Evolutionary conservation across 2,329 filamentous ascomycete genomes (phyloP), one percentile per base, ranked within the genome.

Genomic region (Fusarium coffeatum): DNA sequence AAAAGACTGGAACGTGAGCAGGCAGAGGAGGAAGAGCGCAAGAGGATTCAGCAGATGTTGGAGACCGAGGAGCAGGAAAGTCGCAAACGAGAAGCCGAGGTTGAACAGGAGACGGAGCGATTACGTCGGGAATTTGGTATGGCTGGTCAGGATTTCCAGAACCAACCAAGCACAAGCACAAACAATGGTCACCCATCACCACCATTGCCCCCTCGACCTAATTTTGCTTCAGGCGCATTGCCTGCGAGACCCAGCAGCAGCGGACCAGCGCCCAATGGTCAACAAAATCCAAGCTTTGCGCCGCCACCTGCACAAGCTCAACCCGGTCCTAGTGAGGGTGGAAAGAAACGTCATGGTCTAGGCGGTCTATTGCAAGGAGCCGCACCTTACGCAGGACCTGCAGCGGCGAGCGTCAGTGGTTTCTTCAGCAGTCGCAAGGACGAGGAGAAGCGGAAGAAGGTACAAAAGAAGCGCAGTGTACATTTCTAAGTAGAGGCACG

Each of bases 61-160:
- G 87, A 90, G 50, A 83, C 85, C 45, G 91, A 94, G 75, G 88
- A 91, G 27, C 86, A 84, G 59, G 89, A 92, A 72, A 85, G 83
- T 1, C 74, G 68, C 9, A 85, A 80, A 27, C 80, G 84, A 61
- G 86, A 90, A 32, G 87, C 85, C 12, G 87, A 88, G 71, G 82
- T 94, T 2, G 90, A 94, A 22, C 87, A 86, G 66, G 95, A 99
- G 81, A 98, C 96, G 1, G 93, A 96, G 77, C 86, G 94, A 3
- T 83, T 99, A 37, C 84, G 88, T 23, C 87, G 84, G 71, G 79
- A 90, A 72, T 94, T 93, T 73, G 92, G 92, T 49, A 83, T 88
- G 47, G 80, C 85, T 53, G 83, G 83, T 1, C 84, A 86, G 74
- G 77, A 72, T 42, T 76, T 71, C 32, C 51, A 47, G 12, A 80